A percentile compares a stretch with the other conserved stretches of the same genome.
phyloP scores from a whole-genome alignment of 371 early-diverging fungal species.

The Mortierella sp. region DNA sequence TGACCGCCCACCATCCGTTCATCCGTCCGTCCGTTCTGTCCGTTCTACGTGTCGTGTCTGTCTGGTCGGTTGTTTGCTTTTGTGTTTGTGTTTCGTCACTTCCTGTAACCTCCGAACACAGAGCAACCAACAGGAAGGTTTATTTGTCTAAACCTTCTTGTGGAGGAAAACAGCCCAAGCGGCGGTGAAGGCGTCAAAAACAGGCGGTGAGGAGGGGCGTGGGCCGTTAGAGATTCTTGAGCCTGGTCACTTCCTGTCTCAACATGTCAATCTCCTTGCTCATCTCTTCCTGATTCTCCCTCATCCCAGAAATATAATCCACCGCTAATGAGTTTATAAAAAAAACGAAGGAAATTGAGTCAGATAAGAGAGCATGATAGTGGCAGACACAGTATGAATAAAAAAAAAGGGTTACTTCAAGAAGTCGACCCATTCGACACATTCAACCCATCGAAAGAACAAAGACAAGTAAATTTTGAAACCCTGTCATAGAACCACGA shows the following conservation, averaged over 20 bases:
- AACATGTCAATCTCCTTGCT: slow-evolving; percentile 51
- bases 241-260: slow-evolving; percentile 38
- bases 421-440: not conserved
- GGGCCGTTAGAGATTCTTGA: slow-evolving; percentile 25
- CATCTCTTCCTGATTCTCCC: slow-evolving; percentile 46
- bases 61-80: no score
- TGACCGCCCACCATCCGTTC: not conserved
- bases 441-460: not conserved
- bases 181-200: no score
- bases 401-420: not conserved
- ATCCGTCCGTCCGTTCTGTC: not conserved
- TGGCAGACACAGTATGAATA: not conserved
- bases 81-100: not conserved
- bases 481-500: not conserved
- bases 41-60: not conserved
- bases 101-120: slow-evolving; percentile 3
- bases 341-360: slow-evolving; percentile 1
- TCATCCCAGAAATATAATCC: slow-evolving; percentile 46
- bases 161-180: not conserved
- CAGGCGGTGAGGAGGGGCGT: not conserved
- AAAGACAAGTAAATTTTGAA: not conserved
- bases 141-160: slow-evolving; percentile 1
- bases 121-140: not conserved
- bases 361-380: not conserved
- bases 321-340: slow-evolving; percentile 47